Evolutionary conservation across 805 yeast genomes (phyloP).

Genomic region (Suhomyces sp.): DNA sequence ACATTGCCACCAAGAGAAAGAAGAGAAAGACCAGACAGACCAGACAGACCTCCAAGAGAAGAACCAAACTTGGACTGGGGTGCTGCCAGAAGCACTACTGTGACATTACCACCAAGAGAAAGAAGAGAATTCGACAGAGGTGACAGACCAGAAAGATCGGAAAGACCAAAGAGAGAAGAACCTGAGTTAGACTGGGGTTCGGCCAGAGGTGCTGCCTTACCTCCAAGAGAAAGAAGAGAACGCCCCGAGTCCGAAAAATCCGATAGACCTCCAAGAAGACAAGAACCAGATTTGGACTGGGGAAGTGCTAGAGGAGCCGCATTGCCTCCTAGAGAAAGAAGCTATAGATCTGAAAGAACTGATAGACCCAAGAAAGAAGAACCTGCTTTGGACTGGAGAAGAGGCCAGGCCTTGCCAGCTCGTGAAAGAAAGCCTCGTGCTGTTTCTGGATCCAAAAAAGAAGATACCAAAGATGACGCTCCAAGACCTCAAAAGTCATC

Average conservation of each 20-base stretch:
- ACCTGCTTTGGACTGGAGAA: conserved; percentile 35
- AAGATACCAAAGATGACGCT: conserved; percentile 18
- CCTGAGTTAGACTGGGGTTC: conserved; percentile 62
- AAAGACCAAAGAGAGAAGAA: conserved; percentile 45
- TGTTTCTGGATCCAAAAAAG: conserved; percentile 7
- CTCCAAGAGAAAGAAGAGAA: conserved; percentile 28
- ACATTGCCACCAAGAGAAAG: conserved; percentile 38
- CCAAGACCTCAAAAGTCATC: conserved; percentile 43
- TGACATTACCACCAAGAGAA: conserved; percentile 35
- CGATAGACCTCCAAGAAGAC: conserved; percentile 29
- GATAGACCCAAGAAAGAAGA: conserved; percentile 23
- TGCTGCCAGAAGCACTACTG: conserved; percentile 33
- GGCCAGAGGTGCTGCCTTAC: conserved; percentile 38
- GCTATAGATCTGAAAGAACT: conserved; percentile 18
- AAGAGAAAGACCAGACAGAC: conserved; percentile 13
- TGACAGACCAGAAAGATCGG: conserved; percentile 16
- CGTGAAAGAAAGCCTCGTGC: conserved; percentile 7
- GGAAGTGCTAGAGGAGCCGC: conserved; percentile 39
- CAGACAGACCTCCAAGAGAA: conserved; percentile 25
- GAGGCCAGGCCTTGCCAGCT: conserved; percentile 33
- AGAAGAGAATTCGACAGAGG: conserved; percentile 17
- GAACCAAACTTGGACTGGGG: conserved; percentile 44
- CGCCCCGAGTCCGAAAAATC: conserved; percentile 19
- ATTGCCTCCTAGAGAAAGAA: conserved; percentile 31
- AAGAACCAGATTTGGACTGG: conserved; percentile 64